Evolutionary conservation across 768 basidiomycete genomes (phyloP), one percentile per base, ranked within the genome.

Genomic region (Austroboletus eburneus): DNA sequence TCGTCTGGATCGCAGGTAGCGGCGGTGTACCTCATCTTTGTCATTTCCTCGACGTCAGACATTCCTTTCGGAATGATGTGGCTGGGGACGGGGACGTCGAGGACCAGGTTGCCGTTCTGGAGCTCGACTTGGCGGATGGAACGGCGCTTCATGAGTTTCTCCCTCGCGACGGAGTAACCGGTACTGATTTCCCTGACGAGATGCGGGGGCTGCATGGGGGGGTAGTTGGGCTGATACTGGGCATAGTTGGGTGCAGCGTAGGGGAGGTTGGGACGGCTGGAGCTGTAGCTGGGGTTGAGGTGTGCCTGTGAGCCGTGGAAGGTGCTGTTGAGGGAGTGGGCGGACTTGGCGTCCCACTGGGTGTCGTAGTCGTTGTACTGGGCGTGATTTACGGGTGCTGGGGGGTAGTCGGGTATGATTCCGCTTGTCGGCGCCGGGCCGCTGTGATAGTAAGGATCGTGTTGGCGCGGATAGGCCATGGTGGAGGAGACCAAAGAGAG

Each of bases 1-100:
- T 91, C 83, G 59, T 93, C 89, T 6, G 90, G 91, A 65, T 92
- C 91, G 58, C 89, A 91, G 2, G 90, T 91, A 2, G 86, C 87
- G 4, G 89, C 90, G 6, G 89, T 91, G 65, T 92, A 92, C 40
- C 91, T 74, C 80, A 92, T 81, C 69, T 87, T 89, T 46, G 80
- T 79, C 71, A 83, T 83, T 61, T 90, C 88, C 56, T 90, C 87
- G 17, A 77, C 66, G 53, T 78, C 69, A 13, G 71, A 64, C 67
- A 78, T 79, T 47, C 75, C 77, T 32, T 75, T 74, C n/a, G 87
- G 87, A 24, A 91, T 66, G 58, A 92, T 90, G 53, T 83, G 80
- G 36, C 78, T 76, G 3, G 91, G 91, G 3, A 90, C 90, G 22
- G 76, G 80, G 39, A 90, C 79, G 60, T 93, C 91, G 47, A 92